These are phyloP conservation scores for Nicotiana knightiana DNA, from an alignment of 257 asterid species.

Conservation along the genomic window DNA sequence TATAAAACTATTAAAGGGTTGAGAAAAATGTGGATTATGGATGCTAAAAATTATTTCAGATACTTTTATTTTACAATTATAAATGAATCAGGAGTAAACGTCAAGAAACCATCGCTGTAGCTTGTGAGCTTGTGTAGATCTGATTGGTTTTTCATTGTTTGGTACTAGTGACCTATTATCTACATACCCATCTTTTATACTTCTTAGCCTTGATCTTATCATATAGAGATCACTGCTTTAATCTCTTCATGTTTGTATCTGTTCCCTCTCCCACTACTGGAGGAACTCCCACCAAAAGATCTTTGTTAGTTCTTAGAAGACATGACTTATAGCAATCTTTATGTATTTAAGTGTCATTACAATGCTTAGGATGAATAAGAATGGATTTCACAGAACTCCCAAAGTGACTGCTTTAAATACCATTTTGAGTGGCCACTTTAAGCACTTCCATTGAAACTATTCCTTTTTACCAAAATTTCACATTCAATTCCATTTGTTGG, in stretches of 20 bases:
- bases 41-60: not conserved
- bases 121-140: not conserved
- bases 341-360: not conserved
- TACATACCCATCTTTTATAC: not conserved
- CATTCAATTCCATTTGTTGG: not conserved
- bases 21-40: not conserved
- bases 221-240: too few relatives aligned
- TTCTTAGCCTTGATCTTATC: not conserved
- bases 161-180: not conserved
- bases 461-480: not conserved
- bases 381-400: not conserved
- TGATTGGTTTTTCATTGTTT: not conserved
- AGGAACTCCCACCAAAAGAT: not conserved
- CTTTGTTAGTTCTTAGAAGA: not conserved
- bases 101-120: not conserved
- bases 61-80: not conserved
- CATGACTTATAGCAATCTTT: not conserved
- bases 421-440: too few relatives aligned
- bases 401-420: not conserved
- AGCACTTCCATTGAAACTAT: not conserved
- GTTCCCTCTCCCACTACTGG: not conserved
- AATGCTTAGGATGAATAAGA: not conserved
- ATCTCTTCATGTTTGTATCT: not conserved
- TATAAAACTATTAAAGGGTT: not conserved
- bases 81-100: not conserved